Base-by-base conservation (phyloP, 306 rosid species). In the Pueraria montana region DNA sequence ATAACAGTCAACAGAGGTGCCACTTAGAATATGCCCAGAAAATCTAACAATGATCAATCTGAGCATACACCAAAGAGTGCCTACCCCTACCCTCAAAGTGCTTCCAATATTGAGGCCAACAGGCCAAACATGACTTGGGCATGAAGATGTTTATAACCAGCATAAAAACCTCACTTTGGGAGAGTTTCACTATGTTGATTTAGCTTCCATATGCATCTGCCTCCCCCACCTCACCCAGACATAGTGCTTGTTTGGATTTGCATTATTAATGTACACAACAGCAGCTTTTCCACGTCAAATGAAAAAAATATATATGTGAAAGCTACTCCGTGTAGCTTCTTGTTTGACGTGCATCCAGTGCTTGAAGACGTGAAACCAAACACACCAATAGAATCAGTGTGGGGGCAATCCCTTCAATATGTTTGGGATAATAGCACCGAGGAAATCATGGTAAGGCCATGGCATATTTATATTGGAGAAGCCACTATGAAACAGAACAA, bases 71-170 rank as follows among this genome's bases (percentile, higher is more conserved):
- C 73, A 58, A 10, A 21, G 72, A 27, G 50, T 78, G 56, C 63
- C 75, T 50, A 27, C 83, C 87, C 64, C 24, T 23, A 79, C 74
- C 89, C 86, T 82, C 84, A 74, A 84, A 73, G 79, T 73, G 82
- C 84, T 82, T 86, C 82, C 84, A 74, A 66, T 74, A 82, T 27
- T 66, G 18, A 20, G 62, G 55, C 77, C 62, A 42, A 64, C 50
- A 13, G 27, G 72, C 80, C 72, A 38, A 85, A 52, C 46, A 4
- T 45, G 50, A 76, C 68, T 43, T n/a, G 50, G 70, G 16, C 11
- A 27, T 67, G 67, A 36, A 81, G 42, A 63, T 30, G 71, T 14
- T 55, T 24, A 50, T 56, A 36, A 53, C 34, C 62, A 65, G 65
- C 23, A 73, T 11, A 21, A 20, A 27, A 48, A 34, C 42, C 20